Base-by-base conservation (phyloP, 106 monocot genomes). In the Acanthochlamys bracteata region DNA sequence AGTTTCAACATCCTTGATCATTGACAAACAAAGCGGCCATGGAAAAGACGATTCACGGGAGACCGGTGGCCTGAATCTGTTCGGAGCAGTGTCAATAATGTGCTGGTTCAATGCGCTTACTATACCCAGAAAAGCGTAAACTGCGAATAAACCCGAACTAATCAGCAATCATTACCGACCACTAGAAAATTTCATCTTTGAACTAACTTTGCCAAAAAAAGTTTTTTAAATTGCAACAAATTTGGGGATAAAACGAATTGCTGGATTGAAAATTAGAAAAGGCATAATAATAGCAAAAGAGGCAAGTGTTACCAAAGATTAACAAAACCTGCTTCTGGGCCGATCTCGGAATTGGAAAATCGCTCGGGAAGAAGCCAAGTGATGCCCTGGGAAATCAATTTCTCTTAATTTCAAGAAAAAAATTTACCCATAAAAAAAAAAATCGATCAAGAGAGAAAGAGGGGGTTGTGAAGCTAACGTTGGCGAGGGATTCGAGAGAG, bases 301-400 rank as follows among this genome's bases (percentile, higher is more conserved):
- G 25, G 26, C 25, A 73, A 17, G 22, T 43, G 68, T 65, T 76
- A 73, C 70, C 78, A 39, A 79, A 84, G 10, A 75, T 39, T 60
- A 64, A 84, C 71, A 73, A 25, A 70, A 95, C 95, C 87, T 95
- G 95, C 90, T 95, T 95, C 95, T 7, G 87, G 82, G 24, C 68
- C 90, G 53, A 95, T 90, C 71, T 95, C 90, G 42, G 83, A 86
- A 42, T 84, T 82, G 74, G 95, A 90, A 75, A 95, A 95, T 42
- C 95, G 86, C 79, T 95, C 95, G 9, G 86, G 95, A 7, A 95
- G 90, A 54, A 95, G 65, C 95, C 95, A 95, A 22, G 90, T 90
- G 46, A 90, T 43, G 33, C 83, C 89, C 94, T 94, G 67, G 10
- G 11, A 15, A 57, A 40, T 1, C 7, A 27, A 73, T 51, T 7